Evolutionary conservation across 1,284 basidiomycete species (phyloP), one percentile per base, ranked within the genome.

Genomic region (Cutaneotrichosporon dermatis): DNA sequence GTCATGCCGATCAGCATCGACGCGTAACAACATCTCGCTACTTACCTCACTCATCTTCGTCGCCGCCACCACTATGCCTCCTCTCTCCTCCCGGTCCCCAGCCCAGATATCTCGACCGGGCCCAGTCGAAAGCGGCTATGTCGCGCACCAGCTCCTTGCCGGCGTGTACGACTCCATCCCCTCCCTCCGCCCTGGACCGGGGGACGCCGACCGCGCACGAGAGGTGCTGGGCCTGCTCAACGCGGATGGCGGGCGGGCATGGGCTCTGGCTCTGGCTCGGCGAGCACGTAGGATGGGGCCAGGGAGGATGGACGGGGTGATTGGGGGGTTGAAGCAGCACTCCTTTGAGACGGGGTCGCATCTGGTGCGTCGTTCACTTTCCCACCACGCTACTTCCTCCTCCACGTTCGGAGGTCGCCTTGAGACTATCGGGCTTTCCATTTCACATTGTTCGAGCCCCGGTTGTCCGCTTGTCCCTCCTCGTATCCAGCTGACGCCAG

Each of bases 141-240:
- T 63, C n/a, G 58, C 62, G n/a, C 55, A 48, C 25, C 53, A 54
- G 15, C 55, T 63, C 25, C 51, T 35, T 7, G 11, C 35, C 4
- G 53, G 55, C 4, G 44, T 42, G n/a, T 54, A 58, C 33, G 39
- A 41, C 13, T 11, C 36, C 4, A 53, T 60, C 46, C 49, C 49
- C 16, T 36, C 33, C n/a, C 49, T 51, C 37, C 11, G 16, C 5
- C 46, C 46, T 10, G 35, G 33, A 3, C 13, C 15, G 33, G 46
- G 8, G 11, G 46, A 49, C 13, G 12, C 12, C 25, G 46, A 9
- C 8, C 46, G 12, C 12, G 46, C 46, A 12, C 46, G 46, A 25
- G 34, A 49, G 7, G 12, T 49, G 4, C 10, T 36, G 12, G 11
- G 2, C 5, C 46, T 49, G 9, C 46, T 49, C 5, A 11, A 35